phyloP scores from a whole-genome alignment of 2,329 filamentous ascomycete genomes.

The Ascochyta koolunga region DNA sequence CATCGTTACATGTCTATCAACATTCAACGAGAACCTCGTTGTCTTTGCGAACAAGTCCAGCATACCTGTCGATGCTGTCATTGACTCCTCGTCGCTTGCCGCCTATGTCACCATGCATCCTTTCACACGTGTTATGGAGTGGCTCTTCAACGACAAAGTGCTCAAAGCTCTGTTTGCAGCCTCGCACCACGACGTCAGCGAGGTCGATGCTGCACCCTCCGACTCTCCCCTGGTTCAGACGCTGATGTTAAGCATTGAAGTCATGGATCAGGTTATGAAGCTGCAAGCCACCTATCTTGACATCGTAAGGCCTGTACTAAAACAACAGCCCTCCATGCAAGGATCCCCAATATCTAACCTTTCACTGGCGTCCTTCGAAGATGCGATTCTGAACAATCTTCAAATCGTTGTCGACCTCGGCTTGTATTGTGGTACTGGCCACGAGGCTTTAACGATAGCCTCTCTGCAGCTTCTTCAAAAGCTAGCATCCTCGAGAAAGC shows the following conservation, averaged over 20 bases:
- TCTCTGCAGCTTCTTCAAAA: conserved; percentile 85
- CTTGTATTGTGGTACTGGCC: conserved; percentile 83
- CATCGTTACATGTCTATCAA: conserved; percentile 75
- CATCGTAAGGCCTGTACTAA: conserved; percentile 80
- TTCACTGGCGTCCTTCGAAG: conserved; percentile 87
- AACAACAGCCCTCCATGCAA: conserved; percentile 66
- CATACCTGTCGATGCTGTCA: conserved; percentile 75
- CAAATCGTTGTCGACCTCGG: conserved; percentile 81
- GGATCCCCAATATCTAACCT: conserved; percentile 71
- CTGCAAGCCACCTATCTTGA: conserved; percentile 91
- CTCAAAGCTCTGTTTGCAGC: conserved; percentile 78
- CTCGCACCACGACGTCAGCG: conserved; percentile 75
- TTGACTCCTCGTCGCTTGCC: conserved; percentile 74
- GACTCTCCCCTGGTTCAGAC: conserved; percentile 83
- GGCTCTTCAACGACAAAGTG: conserved; percentile 94
- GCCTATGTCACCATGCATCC: conserved; percentile 88
- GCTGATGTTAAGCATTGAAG: conserved; percentile 78
- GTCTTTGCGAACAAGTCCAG: conserved; percentile 81
- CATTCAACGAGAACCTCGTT: conserved; percentile 94
- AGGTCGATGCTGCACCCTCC: conserved; percentile 73
- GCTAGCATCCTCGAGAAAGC: conserved; percentile 80
- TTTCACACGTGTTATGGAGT: conserved; percentile 94
- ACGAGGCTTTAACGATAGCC: conserved; percentile 78
- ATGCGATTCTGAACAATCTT: conserved; percentile 83
- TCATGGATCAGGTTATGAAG: conserved; percentile 81